Evolutionary conservation across 148 eudicot genomes (phyloP), one percentile per base, ranked within the genome.

Genomic region (Spergularia marina): DNA sequence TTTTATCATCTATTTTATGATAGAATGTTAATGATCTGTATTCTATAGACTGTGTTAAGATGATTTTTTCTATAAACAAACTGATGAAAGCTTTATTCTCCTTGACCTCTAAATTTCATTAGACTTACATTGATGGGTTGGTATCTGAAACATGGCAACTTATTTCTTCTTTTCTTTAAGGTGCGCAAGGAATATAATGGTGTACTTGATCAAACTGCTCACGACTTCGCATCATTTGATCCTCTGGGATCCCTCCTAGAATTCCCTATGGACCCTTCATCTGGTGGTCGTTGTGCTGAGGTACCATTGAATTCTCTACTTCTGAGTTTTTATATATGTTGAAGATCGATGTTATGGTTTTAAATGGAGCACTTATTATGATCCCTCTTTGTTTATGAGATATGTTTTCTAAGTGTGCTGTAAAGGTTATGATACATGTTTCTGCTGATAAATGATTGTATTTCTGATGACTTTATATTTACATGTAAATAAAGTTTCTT

Each of bases 241-340:
- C 75, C 80, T 71, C 21, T 71, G 9, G 18, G 13, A 17, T 3
- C 13, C 68, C 62, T 77, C 13, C 4, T 14, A 44, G 34, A 77
- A 12, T 0, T 36, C 1, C 60, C 51, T 53, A 34, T 60, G 13
- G 6, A 7, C 64, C 34, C 30, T 15, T 16, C 75, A 52, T 40
- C 64, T 44, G 71, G 76, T 14, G 51, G 41, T 25, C 76, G 76
- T 20, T 78, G 80, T 55, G 61, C 80, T 20, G 76, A 78, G 80
- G 76, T 71, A 71, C 16, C 23, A 20, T 60, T 52, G 12, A 39
- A 16, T 2, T 14, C 34, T 39, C 36, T 30, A 30, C 36, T 63
- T 5, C 0, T 30, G 15, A 55, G 15, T 55, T 55, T 16, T 6
- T 44, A 9, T 44, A 44, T 44, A 44, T 44, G 49, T 9, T 44